Conservation (phyloP, 352 stramenopile genomes). For the Phytophthora megakarya region DNA sequence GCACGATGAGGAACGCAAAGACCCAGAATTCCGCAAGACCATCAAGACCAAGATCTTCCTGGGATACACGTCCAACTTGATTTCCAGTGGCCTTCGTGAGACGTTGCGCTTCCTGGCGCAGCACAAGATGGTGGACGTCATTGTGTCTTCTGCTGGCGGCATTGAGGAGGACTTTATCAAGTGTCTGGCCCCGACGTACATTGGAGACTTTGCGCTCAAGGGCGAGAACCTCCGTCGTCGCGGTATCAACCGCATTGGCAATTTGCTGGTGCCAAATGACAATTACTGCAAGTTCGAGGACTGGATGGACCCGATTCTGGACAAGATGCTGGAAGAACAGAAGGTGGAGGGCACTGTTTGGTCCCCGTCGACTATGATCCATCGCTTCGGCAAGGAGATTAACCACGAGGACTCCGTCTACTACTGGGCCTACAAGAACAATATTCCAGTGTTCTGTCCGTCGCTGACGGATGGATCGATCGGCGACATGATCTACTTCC, state of each 20-base stretch:
- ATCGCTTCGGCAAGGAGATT: slow-evolving; percentile 96
- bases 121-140: slow-evolving; percentile 98
- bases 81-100: slow-evolving; percentile 98
- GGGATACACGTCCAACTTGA: slow-evolving; percentile 99
- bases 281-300: slow-evolving; percentile 99
- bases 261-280: slow-evolving; percentile 99
- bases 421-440: slow-evolving; percentile 99
- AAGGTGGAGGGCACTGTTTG: slow-evolving; percentile 89
- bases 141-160: slow-evolving; percentile 93
- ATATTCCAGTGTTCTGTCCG: slow-evolving; percentile 99
- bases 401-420: slow-evolving; percentile 98
- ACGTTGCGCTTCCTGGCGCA: slow-evolving; percentile 97
- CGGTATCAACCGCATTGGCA: slow-evolving; percentile 99
- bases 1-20: slow-evolving; percentile 90
- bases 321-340: slow-evolving; percentile 98
- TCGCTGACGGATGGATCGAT: slow-evolving; percentile 99
- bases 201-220: slow-evolving; percentile 98
- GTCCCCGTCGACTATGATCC: slow-evolving; percentile 98
- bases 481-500: slow-evolving; percentile 99
- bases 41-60: slow-evolving; percentile 99
- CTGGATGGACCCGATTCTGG: slow-evolving; percentile 96
- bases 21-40: slow-evolving; percentile 73
- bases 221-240: slow-evolving; percentile 92
- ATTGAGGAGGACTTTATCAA: slow-evolving; percentile 99
- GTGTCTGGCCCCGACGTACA: slow-evolving; percentile 97